These are phyloP conservation scores for Anacardium occidentale DNA, from an alignment of 345 rosid genomes.

Conservation along the genomic window DNA sequence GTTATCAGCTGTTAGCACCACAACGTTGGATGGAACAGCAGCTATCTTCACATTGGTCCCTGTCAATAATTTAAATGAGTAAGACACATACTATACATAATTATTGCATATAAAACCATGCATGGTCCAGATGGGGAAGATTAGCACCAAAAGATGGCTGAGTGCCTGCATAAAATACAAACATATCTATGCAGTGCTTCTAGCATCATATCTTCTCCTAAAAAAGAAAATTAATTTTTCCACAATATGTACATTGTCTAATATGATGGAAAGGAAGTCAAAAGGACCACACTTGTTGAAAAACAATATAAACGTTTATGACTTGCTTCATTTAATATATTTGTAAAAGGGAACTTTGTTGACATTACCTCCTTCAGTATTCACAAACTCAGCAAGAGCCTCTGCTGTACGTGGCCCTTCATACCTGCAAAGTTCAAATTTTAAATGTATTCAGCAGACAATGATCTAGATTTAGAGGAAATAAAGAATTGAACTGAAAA, in stretches of 20 bases:
- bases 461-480: neutral
- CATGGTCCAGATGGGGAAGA: neutral
- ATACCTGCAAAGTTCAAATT: conserved; percentile 44
- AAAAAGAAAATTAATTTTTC: neutral
- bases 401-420: conserved; percentile 90
- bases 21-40: conserved; percentile 66
- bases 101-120: neutral
- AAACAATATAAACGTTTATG: neutral
- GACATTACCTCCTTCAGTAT: conserved; percentile 82
- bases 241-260: neutral
- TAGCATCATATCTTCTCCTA: neutral
- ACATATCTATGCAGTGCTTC: neutral
- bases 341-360: neutral
- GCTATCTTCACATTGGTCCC: conserved; percentile 93
- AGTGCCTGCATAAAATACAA: neutral
- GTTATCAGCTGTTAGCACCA: conserved; percentile 71
- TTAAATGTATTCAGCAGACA: conserved; percentile 3
- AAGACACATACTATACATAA: neutral
- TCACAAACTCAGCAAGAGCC: conserved; percentile 81
- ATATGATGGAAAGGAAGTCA: neutral
- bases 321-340: neutral
- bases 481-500: neutral
- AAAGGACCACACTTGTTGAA: neutral
- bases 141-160: neutral
- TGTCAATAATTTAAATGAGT: conserved; percentile 30